phyloP scores from a whole-genome alignment of 306 rosid genomes.

The Medicago truncatula region MtrunA17r5.0-ANR NC_053042.1:39805501-39806000 shows the following conservation, averaged over 20 bases:
- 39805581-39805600: background rate
- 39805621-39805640: slow-evolving; percentile 36
- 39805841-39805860: slow-evolving; percentile 43
- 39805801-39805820: slow-evolving; percentile 50
- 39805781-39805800: slow-evolving; percentile 53
- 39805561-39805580: background rate
- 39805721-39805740: slow-evolving; percentile 55
- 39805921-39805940: slow-evolving; percentile 55
- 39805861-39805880: slow-evolving; percentile 58
- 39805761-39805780: slow-evolving; percentile 48
- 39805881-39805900: slow-evolving; percentile 48
- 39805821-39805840: slow-evolving; percentile 51
- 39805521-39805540: background rate
- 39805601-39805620: slow-evolving; percentile 38
- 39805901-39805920: slow-evolving; percentile 46
- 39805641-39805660: slow-evolving; percentile 42
- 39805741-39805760: slow-evolving; percentile 46
- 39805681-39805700: slow-evolving; percentile 22
- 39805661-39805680: slow-evolving; percentile 17
- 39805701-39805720: slow-evolving; percentile 18
- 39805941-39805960: slow-evolving; percentile 37
- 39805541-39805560: slow-evolving; percentile 17
- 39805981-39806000: slow-evolving; percentile 31
- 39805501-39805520: background rate
- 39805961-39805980: slow-evolving; percentile 41